Evolutionary conservation across 1,139 yeast genomes (phyloP), one percentile per base, ranked within the genome.

Genomic region (Pichia sp.): DNA sequence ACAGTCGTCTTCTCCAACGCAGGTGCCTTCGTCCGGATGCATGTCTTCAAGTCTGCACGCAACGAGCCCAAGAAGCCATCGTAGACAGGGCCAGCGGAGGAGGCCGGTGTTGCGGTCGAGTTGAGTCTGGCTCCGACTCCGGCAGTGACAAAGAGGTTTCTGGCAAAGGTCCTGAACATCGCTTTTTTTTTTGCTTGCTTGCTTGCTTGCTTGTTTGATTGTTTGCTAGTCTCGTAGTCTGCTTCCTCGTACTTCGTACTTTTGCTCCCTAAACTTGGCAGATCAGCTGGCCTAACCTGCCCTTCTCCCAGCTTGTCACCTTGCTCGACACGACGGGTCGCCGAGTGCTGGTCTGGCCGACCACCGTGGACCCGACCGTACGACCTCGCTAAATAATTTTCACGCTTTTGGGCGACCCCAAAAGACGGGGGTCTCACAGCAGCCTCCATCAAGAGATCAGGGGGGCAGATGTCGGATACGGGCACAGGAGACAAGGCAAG

Each of bases 1-100:
- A 84, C 74, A 1, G 85, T 82, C 50, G 79, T 81, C 63, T 83
- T 83, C 59, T 70, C 69, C 26, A 68, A 62, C 5, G 70, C 63
- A 34, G 68, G 70, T 50, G 79, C 76, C 60, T 78, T 80, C 38
- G 72, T 70, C 55, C 78, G 64, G 75, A 80, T 79, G 10, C 80
- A 78, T 11, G 66, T 60, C 62, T 80, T 80, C 51, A 80, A 67
- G 59, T 79, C 84, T 23, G 68, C 68, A 65, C 81, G 78, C 51
- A 80, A 64, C 0, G 62, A 41, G 2, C 63, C 59, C 10, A 77
- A 56, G 0, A 75, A 70, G 26, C 67, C 70, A 41, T 67, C 67
- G 58, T 73, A 75, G 5, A 74, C 71, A 8, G 59, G 44, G 1
- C 57, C 54, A 15, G 57, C 54, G 7, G 55, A 45, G 2, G 56